These are phyloP conservation scores for Acanthamoeba culbertsoni DNA, from an alignment of 208 protist species.

Conservation along the genomic window DNA sequence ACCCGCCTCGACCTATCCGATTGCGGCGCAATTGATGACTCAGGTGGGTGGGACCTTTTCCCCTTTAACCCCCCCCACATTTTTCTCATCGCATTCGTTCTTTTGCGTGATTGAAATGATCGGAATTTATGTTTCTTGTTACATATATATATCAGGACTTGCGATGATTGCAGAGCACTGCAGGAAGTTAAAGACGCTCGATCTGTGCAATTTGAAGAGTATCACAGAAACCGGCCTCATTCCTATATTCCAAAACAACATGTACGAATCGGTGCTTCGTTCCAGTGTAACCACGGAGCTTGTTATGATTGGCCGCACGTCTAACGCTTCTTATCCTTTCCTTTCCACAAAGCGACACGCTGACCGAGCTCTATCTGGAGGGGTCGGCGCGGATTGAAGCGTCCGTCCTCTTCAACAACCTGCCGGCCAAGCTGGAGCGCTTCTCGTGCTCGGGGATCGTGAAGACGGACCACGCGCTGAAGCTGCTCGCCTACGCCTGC, in stretches of 20 bases:
- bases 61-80: no score
- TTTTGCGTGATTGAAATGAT: no score
- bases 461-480: not conserved
- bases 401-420: not conserved
- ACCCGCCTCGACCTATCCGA: not conserved
- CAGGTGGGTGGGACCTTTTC: not conserved
- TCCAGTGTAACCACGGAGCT: no score
- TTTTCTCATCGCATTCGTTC: no score
- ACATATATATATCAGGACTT: no score
- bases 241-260: conserved; percentile 6
- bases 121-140: no score
- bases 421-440: not conserved
- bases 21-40: not conserved
- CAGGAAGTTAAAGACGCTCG: not conserved
- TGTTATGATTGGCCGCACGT: no score
- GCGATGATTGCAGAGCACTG: not conserved
- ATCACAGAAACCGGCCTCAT: not conserved
- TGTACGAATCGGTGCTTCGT: no score
- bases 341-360: no score
- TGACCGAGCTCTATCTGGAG: not conserved
- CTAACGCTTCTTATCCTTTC: no score
- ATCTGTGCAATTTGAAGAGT: not conserved
- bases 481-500: conserved; percentile 16
- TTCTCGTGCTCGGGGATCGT: not conserved
- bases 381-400: not conserved